Conservation (phyloP, 2,329 filamentous ascomycete genomes). For the Lasiodiplodia hormozganensis region DNA sequence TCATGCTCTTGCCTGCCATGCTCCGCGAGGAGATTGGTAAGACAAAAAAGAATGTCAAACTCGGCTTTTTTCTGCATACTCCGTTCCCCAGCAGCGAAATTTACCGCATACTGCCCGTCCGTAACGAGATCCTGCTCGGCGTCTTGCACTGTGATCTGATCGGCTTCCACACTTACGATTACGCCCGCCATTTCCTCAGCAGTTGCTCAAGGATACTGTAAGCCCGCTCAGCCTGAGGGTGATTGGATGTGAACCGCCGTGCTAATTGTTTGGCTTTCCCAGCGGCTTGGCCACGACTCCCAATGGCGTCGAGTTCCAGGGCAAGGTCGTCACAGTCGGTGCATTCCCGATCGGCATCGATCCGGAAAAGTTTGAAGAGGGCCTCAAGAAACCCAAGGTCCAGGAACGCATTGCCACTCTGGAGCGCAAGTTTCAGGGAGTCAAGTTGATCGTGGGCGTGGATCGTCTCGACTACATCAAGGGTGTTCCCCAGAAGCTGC, state of each 20-base stretch:
- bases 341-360: slow-evolving; percentile 98
- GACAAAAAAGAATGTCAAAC: slow-evolving; percentile 89
- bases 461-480: slow-evolving; percentile 99
- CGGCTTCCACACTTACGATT: slow-evolving; percentile 98
- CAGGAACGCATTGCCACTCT: slow-evolving; percentile 85
- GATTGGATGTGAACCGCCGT: not conserved
- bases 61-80: slow-evolving; percentile 97
- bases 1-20: slow-evolving; percentile 97
- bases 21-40: slow-evolving; percentile 85
- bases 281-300: slow-evolving; percentile 79
- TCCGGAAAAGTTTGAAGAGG: slow-evolving; percentile 93
- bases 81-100: slow-evolving; percentile 97
- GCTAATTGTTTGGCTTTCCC: slow-evolving; percentile 29
- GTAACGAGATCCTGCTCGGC: slow-evolving; percentile 85
- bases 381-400: slow-evolving; percentile 82
- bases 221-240: slow-evolving; percentile 39
- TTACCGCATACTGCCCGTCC: slow-evolving; percentile 91
- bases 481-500: slow-evolving; percentile 95
- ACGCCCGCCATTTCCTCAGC: slow-evolving; percentile 96
- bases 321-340: slow-evolving; percentile 87
- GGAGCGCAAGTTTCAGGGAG: slow-evolving; percentile 89
- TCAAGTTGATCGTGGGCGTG: slow-evolving; percentile 95
- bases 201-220: slow-evolving; percentile 93
- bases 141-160: slow-evolving; percentile 93
- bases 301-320: slow-evolving; percentile 90